phyloP scores from a whole-genome alignment of 2,329 filamentous ascomycete species.

The Fusarium nelsonii region DNA sequence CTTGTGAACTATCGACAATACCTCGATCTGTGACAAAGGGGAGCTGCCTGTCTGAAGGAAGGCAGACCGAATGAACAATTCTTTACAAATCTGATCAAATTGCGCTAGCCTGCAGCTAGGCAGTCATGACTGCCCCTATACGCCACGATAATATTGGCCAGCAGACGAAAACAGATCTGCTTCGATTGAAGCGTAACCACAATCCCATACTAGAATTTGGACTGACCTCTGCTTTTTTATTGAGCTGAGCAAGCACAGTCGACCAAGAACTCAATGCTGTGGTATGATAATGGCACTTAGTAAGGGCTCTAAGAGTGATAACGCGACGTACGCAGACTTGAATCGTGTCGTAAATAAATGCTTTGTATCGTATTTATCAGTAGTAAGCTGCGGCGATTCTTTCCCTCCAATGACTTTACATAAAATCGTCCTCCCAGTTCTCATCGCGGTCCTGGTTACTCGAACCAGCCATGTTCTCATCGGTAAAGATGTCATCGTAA shows the following conservation, averaged over 20 bases:
- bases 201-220: no score
- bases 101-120: no score
- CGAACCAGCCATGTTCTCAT: slow-evolving; percentile 79
- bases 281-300: background rate
- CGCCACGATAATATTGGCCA: no score
- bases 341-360: slow-evolving; percentile 1
- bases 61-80: background rate
- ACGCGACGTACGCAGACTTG: background rate
- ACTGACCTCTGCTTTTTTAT: background rate
- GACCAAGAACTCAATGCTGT: background rate
- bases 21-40: rapidly evolving
- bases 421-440: slow-evolving; percentile 91
- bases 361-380: background rate
- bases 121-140: no score
- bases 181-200: background rate
- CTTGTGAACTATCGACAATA: background rate
- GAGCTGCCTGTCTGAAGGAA: no score
- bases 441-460: slow-evolving; percentile 88
- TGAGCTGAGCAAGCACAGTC: background rate
- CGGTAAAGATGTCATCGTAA: slow-evolving; percentile 91
- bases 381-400: background rate
- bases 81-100: no score
- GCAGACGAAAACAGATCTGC: background rate
- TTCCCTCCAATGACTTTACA: slow-evolving; percentile 65
- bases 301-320: background rate